Base-by-base conservation (phyloP, 2,329 filamentous ascomycete genomes). In the Fusarium incarnatum region DNA sequence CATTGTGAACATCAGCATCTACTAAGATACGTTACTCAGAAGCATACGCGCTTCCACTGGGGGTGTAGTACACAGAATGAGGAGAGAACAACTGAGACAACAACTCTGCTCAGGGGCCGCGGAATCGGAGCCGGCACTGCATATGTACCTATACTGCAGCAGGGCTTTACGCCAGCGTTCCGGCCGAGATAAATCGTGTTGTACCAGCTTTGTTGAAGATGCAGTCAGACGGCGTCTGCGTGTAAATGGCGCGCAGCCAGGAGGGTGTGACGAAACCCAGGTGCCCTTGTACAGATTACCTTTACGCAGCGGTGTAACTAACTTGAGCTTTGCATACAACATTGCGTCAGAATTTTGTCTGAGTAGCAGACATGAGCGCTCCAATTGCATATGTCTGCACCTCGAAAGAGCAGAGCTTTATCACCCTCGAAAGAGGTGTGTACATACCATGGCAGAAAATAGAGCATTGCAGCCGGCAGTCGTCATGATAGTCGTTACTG, bases 71-170 rank as follows among this genome's bases (percentile, higher is more conserved):
- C 40, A 34, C 45, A 25, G 12, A 37, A 37, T 8, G 42, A 56
- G 16, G 70, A 60, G 69, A 49, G 47, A 72, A 70, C 62, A 72
- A 55, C 40, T 25, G 67, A 73, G 70, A 68, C 40, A 50, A 62
- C 60, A 67, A 50, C 60, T n/a, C 40, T 32, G 30, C 15, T 58
- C 41, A 60, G 49, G 25, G 46, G 23, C 47, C 61, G 65, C 61
- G 69, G 69, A 56, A 48, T 64, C 62, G 69, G 69, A 64, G 27
- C 54, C 55, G 47, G 61, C 41, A 42, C 47, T 70, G 40, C 48
- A 47, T 56, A 32, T 41, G 48, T 52, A n/a, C 34, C 34, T 18
- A 37, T 30, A 44, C 44, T 64, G 58, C 55, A 40, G 53, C 62
- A 61, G 60, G 44, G 54, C 20, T 65, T 40, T 53, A 15, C 32